Conservation (phyloP, 495 filamentous ascomycete genomes). For the Penicillium coffeae region DNA sequence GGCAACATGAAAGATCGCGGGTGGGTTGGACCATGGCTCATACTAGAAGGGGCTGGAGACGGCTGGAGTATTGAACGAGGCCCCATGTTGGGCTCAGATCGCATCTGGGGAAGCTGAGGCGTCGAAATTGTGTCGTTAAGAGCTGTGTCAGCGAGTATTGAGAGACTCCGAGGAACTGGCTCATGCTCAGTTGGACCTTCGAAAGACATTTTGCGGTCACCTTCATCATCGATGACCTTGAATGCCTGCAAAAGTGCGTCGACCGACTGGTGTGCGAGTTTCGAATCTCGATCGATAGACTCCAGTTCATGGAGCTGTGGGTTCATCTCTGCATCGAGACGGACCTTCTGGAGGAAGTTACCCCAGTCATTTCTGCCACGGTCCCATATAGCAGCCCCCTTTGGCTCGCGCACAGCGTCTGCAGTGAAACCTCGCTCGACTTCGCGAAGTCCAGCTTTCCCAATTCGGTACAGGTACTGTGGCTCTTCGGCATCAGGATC, state of each 20-base stretch:
- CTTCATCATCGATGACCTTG: constrained; percentile 3
- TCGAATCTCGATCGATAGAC: constrained; percentile 9
- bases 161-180: constrained; percentile 21
- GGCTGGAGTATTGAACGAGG: constrained; percentile 4
- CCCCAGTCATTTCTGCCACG: constrained; percentile 36
- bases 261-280: constrained; percentile 4
- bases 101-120: constrained; percentile 25
- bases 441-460: constrained; percentile 22
- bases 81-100: constrained; percentile 14
- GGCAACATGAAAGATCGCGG: constrained; percentile 40
- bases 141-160: constrained; percentile 34
- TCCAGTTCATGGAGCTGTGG: constrained; percentile 40
- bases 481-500: constrained; percentile 33
- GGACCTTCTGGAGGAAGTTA: constrained; percentile 40
- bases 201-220: not conserved
- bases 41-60: constrained; percentile 6
- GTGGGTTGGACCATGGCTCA: constrained; percentile 33
- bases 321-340: constrained; percentile 34
- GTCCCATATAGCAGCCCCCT: constrained; percentile 32
- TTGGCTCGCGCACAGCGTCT: constrained; percentile 29
- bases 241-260: constrained; percentile 15
- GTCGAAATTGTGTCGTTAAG: constrained; percentile 21
- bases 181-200: constrained; percentile 5
- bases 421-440: constrained; percentile 38
- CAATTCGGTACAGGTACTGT: constrained; percentile 22